Evolutionary conservation across 257 asterid species (phyloP), one percentile per base, ranked within the genome.

Genomic region (Thymus quinquecostatus): DNA sequence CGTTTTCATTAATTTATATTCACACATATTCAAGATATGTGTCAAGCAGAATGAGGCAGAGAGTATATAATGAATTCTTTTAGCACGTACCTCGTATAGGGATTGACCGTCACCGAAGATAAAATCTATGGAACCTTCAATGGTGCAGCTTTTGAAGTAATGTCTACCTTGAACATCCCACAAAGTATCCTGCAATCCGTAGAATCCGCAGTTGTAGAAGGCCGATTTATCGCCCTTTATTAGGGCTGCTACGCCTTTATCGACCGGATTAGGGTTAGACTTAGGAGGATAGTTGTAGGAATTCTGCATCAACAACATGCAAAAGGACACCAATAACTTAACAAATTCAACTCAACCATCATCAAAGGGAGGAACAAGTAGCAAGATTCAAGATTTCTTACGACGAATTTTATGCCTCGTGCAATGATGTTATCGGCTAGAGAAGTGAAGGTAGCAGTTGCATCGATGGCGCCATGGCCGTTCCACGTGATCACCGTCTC

Each of bases 91-190:
- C 91, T 92, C 92, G 33, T 88, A 89, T 56, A 89, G 77, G 30
- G 98, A 90, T 79, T 90, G 92, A 10, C 96, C 98, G 1, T 79
- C 58, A 8, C 98, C 98, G 63, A 90, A 92, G 74, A 92, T 90
- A 77, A 92, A 92, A 81, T 92, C 98, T 11, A 88, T 77, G 2
- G 90, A 87, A 1, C 98, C 98, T 29, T 82, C 86, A 49, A 90
- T 87, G 45, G 77, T 81, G 62, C 97, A 90, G 3, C 3, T 63
- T 14, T 78, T 87, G 87, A 88, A 92, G 68, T 86, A 90, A 54
- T 92, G 98, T 54, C 96, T 72, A 5, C 98, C 98, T 48, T 48
- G 53, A 40, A 68, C 92, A 57, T 92, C 97, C 97, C 97, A 92
- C 28, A 90, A 62, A 0, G 98, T 90, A 28, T 92, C 98, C 72